phyloP scores from a whole-genome alignment of 768 basidiomycete genomes.

The Tricholoma sp. region DNA sequence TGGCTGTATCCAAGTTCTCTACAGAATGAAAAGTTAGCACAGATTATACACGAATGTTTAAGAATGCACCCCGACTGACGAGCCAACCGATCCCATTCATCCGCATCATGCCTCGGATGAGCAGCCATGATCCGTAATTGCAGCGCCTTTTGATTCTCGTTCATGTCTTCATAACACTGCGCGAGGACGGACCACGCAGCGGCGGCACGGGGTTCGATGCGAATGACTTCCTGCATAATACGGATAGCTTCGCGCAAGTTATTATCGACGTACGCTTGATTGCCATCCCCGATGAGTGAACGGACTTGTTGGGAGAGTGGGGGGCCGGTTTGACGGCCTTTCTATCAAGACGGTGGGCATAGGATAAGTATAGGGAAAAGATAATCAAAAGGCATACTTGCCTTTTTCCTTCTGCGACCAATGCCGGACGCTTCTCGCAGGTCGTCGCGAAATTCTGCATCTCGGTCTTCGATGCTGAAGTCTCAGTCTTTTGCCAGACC shows the following conservation, averaged over 20 bases:
- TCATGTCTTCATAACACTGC: constrained; percentile 72
- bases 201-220: constrained; percentile 83
- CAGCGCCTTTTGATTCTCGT: constrained; percentile 64
- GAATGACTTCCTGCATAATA: constrained; percentile 87
- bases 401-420: constrained; percentile 45
- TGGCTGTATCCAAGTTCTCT: constrained; percentile 71
- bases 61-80: constrained; percentile 57
- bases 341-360: constrained; percentile 21
- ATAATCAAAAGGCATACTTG: constrained; percentile 15
- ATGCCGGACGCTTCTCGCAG: constrained; percentile 71
- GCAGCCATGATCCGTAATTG: constrained; percentile 88
- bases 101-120: constrained; percentile 76
- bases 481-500: constrained; percentile 69
- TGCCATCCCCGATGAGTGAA: constrained; percentile 78
- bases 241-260: constrained; percentile 64
- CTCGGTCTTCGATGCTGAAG: constrained; percentile 60
- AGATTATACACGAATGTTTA: neutral
- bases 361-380: no score
- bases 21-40: neutral
- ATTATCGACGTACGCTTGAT: constrained; percentile 77
- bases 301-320: constrained; percentile 65
- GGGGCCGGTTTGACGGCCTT: constrained; percentile 43
- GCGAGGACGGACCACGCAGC: constrained; percentile 87
- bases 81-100: constrained; percentile 85
- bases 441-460: constrained; percentile 69